These are phyloP conservation scores for Epichloe hybrida DNA, from an alignment of 2,329 filamentous ascomycete species.

Conservation along the genomic window DNA sequence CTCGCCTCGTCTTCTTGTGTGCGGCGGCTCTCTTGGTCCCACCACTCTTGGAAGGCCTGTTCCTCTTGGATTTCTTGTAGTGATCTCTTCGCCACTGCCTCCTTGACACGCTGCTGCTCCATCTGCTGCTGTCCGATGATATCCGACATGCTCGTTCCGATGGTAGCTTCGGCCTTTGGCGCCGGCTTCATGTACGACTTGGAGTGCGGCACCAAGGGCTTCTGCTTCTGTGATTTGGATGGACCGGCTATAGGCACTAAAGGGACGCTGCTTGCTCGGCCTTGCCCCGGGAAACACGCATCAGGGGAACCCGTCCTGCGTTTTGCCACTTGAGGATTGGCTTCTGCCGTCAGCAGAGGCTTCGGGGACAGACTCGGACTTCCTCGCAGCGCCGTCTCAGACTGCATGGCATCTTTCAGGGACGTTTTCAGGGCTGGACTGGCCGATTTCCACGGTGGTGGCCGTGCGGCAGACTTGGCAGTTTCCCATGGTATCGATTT, in stretches of 20 bases:
- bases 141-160: conserved; percentile 67
- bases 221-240: conserved; percentile 17
- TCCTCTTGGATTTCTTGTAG: conserved; percentile 93
- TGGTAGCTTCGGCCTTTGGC: conserved; percentile 46
- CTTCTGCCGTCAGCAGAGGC: conserved; percentile 29
- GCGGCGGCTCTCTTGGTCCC: conserved; percentile 70
- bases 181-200: conserved; percentile 45
- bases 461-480: conserved; percentile 22
- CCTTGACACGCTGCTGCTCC: conserved; percentile 70
- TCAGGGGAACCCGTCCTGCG: conserved; percentile 46
- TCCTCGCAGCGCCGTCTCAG: conserved; percentile 14
- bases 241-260: conserved; percentile 14
- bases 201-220: conserved; percentile 42
- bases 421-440: conserved; percentile 33
- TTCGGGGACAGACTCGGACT: conserved; percentile 23
- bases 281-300: conserved; percentile 48
- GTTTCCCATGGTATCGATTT: conserved; percentile 32
- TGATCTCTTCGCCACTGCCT: conserved; percentile 76
- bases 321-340: conserved; percentile 24
- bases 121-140: conserved; percentile 79
- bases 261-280: conserved; percentile 24
- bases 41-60: conserved; percentile 94
- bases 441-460: conserved; percentile 54
- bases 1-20: conserved; percentile 49
- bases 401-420: conserved; percentile 33